Percentiles rank a stretch among this genome's conserved stretches.
phyloP scores from a whole-genome alignment of 176 grass and related monocot genomes.

The Puccinellia tenuiflora region DNA sequence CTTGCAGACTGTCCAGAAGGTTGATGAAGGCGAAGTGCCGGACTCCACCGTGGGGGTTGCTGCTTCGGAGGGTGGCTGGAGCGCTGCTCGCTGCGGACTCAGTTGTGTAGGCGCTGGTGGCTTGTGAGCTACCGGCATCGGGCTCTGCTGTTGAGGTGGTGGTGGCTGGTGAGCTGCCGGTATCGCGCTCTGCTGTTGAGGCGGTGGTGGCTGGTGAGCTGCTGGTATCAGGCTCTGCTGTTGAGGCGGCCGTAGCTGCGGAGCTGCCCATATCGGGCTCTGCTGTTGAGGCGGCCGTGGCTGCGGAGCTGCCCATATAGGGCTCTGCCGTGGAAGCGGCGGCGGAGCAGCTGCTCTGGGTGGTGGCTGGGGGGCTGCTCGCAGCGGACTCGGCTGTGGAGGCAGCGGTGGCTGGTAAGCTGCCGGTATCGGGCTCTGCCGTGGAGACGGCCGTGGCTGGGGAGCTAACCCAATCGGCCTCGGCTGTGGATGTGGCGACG shows the following conservation, averaged over 20 bases:
- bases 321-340: background rate
- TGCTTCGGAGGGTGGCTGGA: background rate
- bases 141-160: background rate
- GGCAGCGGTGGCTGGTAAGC: background rate
- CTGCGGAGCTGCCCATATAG: background rate
- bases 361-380: background rate
- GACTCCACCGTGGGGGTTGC: background rate
- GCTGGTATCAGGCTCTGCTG: background rate
- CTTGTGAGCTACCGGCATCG: background rate
- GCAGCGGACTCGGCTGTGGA: background rate
- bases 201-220: background rate
- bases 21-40: background rate
- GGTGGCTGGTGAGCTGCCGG: background rate
- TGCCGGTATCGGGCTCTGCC: background rate
- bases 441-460: background rate
- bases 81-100: background rate
- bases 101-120: background rate
- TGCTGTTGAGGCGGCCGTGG: background rate
- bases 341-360: background rate
- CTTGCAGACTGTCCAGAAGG: slow-evolving; percentile 72
- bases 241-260: background rate
- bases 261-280: background rate
- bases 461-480: background rate
- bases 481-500: background rate
- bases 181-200: background rate